Evolutionary conservation across 306 rosid genomes (phyloP).

Genomic region (Dalbergia cochinchinensis): DNA sequence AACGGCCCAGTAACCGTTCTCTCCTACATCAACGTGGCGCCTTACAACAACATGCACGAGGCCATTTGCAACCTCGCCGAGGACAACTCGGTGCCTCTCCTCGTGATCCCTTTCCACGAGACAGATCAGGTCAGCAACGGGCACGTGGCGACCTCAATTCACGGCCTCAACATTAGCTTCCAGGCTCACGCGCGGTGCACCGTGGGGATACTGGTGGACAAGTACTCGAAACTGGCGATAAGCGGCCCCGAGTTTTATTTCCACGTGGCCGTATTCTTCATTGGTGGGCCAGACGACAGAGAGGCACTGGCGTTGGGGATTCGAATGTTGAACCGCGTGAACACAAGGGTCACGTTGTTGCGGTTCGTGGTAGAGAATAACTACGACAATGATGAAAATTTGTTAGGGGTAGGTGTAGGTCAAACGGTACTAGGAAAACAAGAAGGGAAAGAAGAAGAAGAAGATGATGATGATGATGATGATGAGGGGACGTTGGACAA

Average conservation of each 20-base stretch:
- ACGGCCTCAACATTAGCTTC: constrained; percentile 45
- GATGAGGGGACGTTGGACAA: constrained; percentile 50
- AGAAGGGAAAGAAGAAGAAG: background rate
- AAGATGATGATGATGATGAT: too few species aligned
- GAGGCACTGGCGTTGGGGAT: constrained; percentile 60
- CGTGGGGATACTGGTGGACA: constrained; percentile 66
- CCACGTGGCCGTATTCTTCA: constrained; percentile 46
- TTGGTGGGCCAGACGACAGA: constrained; percentile 65
- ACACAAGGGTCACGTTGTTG: constrained; percentile 36
- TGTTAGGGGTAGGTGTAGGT: background rate
- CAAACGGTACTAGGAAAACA: background rate
- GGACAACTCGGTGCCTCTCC: constrained; percentile 43
- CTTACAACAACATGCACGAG: constrained; percentile 61
- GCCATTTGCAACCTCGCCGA: constrained; percentile 43
- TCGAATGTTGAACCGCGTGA: constrained; percentile 49
- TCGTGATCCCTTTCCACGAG: constrained; percentile 60
- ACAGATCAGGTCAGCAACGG: background rate
- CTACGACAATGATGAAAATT: background rate
- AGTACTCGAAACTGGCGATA: background rate
- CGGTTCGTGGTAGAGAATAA: constrained; percentile 10
- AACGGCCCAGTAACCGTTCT: constrained; percentile 48
- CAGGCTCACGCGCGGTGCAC: constrained; percentile 49
- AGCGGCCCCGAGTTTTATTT: constrained; percentile 1
- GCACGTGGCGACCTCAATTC: background rate
- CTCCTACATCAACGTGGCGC: constrained; percentile 51